Evolutionary conservation across 345 rosid species (phyloP).

Genomic region (Eucalyptus curtisii): DNA sequence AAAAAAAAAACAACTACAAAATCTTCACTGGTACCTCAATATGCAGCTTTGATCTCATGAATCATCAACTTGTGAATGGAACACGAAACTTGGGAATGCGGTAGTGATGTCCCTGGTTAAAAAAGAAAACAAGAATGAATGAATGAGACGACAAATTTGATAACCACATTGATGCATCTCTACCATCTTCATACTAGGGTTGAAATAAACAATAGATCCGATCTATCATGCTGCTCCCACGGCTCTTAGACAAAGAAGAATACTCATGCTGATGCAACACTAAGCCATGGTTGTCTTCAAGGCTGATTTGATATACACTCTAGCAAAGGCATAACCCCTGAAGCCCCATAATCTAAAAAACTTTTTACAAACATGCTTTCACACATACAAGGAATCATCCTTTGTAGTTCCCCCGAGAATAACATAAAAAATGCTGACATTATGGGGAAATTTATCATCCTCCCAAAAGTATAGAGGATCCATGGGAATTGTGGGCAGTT

Average conservation of each 20-base stretch:
- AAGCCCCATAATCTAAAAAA: not conserved
- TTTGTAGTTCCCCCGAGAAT: not conserved
- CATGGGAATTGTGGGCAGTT: not conserved
- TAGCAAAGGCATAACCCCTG: not conserved
- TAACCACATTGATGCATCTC: not conserved
- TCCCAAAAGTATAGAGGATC: not conserved
- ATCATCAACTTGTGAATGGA: constrained; percentile 96
- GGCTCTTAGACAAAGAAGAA: not conserved
- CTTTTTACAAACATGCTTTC: not conserved
- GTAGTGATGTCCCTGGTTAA: constrained; percentile 83
- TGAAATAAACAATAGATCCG: not conserved
- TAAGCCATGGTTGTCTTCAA: not conserved
- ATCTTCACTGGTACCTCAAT: not conserved
- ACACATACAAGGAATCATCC: not conserved
- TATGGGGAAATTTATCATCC: not conserved
- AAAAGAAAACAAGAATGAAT: not conserved
- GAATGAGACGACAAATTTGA: not conserved
- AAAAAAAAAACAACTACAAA: not conserved
- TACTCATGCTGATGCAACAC: not conserved
- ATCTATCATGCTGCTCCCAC: not conserved
- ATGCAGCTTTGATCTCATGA: constrained; percentile 15
- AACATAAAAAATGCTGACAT: not conserved
- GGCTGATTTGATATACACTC: not conserved
- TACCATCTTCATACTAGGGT: not conserved
- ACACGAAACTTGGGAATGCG: constrained; percentile 95